Percentiles rank a stretch among this genome's conserved stretches.
These are phyloP conservation scores for Brassica nigra DNA, from an alignment of 345 rosid species.

Conservation along the genomic window DNA sequence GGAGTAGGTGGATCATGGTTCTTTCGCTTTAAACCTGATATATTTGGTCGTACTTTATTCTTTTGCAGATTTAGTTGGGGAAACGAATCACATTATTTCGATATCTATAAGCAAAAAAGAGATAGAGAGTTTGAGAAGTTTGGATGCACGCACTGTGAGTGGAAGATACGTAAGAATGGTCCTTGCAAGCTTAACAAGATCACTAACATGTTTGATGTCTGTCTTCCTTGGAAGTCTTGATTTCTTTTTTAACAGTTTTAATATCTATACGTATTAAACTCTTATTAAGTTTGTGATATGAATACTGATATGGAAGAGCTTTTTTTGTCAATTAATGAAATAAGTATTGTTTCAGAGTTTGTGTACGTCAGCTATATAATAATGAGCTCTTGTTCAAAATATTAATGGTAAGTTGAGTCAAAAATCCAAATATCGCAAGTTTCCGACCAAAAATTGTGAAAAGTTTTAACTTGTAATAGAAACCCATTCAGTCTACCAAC, in stretches of 20 bases:
- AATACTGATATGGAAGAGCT: not conserved
- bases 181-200: constrained; percentile 15
- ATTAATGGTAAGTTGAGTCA: not conserved
- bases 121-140: not conserved
- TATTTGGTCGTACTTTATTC: constrained; percentile 8
- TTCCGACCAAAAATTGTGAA: too few relatives aligned
- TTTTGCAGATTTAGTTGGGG: constrained; percentile 16
- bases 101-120: not conserved
- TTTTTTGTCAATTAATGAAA: not conserved
- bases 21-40: not conserved
- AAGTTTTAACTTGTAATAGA: too few relatives aligned
- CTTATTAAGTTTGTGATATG: not conserved
- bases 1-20: constrained; percentile 1
- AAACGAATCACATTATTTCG: not conserved
- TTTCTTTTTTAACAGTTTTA: not conserved
- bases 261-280: not conserved
- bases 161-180: constrained; percentile 14
- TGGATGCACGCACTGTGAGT: not conserved
- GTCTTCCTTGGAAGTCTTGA: constrained; percentile 6
- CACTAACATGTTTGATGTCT: not conserved
- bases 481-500: too few relatives aligned
- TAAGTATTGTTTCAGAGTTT: not conserved
- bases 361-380: not conserved
- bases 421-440: too few relatives aligned
- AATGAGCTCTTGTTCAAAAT: not conserved